A percentile compares a stretch with the other conserved stretches of the same genome.
phyloP scores from a whole-genome alignment of 371 early-diverging fungal genomes.

The Vavraia culicis region DNA sequence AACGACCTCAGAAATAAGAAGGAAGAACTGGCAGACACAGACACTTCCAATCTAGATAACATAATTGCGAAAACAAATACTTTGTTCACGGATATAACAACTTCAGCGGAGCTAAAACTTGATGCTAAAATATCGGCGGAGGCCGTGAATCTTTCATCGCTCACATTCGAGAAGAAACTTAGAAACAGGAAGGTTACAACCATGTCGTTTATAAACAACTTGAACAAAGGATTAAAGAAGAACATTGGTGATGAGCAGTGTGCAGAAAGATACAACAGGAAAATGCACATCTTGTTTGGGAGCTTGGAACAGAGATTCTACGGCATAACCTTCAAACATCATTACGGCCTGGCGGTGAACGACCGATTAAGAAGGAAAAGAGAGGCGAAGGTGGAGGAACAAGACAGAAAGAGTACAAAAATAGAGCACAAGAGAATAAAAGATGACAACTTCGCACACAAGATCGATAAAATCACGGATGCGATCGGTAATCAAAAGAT shows the following conservation, averaged over 20 bases:
- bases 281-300: slow-evolving; percentile 7
- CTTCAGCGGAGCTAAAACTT: slow-evolving; percentile 27
- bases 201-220: slow-evolving; percentile 4
- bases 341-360: too few relatives aligned
- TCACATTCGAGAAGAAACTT: slow-evolving; percentile 18
- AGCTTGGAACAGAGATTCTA: too few relatives aligned
- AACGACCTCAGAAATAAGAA: slow-evolving; percentile 18
- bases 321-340: too few relatives aligned
- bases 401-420: slow-evolving; percentile 3
- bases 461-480: slow-evolving; percentile 17
- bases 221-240: slow-evolving; percentile 1
- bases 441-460: slow-evolving; percentile 8
- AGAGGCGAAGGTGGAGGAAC: background rate
- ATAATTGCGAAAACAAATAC: slow-evolving; percentile 23
- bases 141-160: slow-evolving; percentile 10
- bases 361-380: slow-evolving; percentile 1
- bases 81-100: slow-evolving; percentile 22
- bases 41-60: slow-evolving; percentile 6
- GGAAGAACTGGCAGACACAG: slow-evolving; percentile 18
- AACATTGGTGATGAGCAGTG: background rate
- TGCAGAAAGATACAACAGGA: background rate
- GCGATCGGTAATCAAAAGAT: slow-evolving; percentile 7
- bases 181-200: slow-evolving; percentile 3
- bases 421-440: slow-evolving; percentile 1
- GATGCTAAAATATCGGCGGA: slow-evolving; percentile 31